Percentiles rank a stretch among this genome's conserved stretches.
Conservation (phyloP, 2,329 filamentous ascomycete genomes). For the Phialophora tarda region DNA sequence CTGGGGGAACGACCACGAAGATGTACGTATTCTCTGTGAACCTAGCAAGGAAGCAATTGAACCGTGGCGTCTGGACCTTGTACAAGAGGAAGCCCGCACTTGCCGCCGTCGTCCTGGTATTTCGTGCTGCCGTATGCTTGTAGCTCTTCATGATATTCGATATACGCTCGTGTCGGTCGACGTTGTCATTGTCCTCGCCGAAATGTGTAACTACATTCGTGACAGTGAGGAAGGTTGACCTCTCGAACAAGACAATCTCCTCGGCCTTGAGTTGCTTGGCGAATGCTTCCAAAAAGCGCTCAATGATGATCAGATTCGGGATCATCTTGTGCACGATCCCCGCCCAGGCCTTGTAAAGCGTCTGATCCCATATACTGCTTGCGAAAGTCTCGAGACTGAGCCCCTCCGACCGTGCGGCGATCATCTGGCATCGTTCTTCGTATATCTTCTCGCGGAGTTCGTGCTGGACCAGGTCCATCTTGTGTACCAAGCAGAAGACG, state of each 20-base stretch:
- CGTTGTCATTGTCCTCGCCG: constrained; percentile 73
- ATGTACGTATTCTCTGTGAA: constrained; percentile 98
- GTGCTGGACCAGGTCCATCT: constrained; percentile 93
- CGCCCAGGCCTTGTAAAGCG: constrained; percentile 96
- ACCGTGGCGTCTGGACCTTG: constrained; percentile 62
- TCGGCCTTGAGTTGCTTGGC: constrained; percentile 88
- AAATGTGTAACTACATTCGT: constrained; percentile 72
- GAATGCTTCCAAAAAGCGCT: constrained; percentile 80
- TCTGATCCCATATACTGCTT: constrained; percentile 98
- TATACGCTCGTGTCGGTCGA: constrained; percentile 91
- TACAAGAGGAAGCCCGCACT: constrained; percentile 53
- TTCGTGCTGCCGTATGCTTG: constrained; percentile 72
- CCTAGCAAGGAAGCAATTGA: constrained; percentile 93
- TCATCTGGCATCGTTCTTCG: constrained; percentile 77
- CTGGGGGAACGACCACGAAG: constrained; percentile 86
- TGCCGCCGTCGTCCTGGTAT: constrained; percentile 52
- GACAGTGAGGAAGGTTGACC: constrained; percentile 95
- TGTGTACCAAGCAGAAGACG: constrained; percentile 96
- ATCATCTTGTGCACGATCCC: constrained; percentile 97
- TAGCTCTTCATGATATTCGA: constrained; percentile 98
- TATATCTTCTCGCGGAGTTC: constrained; percentile 81
- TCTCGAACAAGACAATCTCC: constrained; percentile 92
- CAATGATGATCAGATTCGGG: constrained; percentile 88
- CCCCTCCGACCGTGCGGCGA: constrained; percentile 73
- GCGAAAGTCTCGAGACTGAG: constrained; percentile 86